phyloP scores from a whole-genome alignment of 176 grass and related monocot species.

The Bothriochloa decipiens region DNA sequence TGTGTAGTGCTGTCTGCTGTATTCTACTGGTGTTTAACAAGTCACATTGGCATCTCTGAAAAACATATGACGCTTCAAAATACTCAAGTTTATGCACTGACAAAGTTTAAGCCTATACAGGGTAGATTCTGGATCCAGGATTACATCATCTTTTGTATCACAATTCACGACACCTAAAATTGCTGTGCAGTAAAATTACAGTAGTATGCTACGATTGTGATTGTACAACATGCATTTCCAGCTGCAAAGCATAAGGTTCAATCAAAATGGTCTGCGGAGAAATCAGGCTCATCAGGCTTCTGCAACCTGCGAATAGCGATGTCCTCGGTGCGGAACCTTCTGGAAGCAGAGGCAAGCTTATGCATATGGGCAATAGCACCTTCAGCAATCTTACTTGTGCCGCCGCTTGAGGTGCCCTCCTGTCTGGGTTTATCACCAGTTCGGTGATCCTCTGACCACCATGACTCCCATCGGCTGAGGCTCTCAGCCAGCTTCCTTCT shows the following conservation, averaged over 20 bases:
- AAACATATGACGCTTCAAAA: not conserved
- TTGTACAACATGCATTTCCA: conserved; percentile 27
- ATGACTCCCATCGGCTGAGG: conserved; percentile 68
- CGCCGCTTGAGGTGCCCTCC: conserved; percentile 41
- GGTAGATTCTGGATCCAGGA: not conserved
- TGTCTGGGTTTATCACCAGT: conserved; percentile 38
- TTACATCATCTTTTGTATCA: conserved; percentile 24
- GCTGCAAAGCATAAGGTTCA: conserved; percentile 38
- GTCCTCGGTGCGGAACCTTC: conserved; percentile 59
- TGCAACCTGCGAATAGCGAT: conserved; percentile 54
- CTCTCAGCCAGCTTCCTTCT: conserved; percentile 74
- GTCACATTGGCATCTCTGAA: not conserved
- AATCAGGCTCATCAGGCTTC: conserved; percentile 93
- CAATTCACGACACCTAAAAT: conserved; percentile 18
- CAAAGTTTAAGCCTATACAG: conserved; percentile 17
- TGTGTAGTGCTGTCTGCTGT: not conserved
- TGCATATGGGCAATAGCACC: conserved; percentile 53
- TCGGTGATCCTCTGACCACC: conserved; percentile 57
- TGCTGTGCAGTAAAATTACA: conserved; percentile 28
- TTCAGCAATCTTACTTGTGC: conserved; percentile 28
- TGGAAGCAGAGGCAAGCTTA: conserved; percentile 68
- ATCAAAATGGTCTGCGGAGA: conserved; percentile 82
- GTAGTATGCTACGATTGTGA: not conserved
- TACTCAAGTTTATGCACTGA: not conserved
- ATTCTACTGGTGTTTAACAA: not conserved